phyloP scores from a whole-genome alignment of 495 filamentous ascomycete genomes.

The Aspergillus egyptiacus region DNA sequence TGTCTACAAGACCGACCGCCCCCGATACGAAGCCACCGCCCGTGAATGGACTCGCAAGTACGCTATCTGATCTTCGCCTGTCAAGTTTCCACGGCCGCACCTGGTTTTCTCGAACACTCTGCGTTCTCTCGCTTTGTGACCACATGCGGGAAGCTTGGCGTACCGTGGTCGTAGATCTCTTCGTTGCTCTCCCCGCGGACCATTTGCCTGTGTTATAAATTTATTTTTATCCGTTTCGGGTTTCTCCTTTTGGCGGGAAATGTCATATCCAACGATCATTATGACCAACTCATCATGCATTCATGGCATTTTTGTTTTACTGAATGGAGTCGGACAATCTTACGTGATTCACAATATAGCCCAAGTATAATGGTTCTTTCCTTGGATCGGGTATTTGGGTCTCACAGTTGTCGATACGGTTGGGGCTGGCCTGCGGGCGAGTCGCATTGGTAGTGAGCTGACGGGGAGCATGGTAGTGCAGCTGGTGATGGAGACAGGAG shows the following conservation, averaged over 20 bases:
- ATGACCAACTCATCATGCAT: constrained; percentile 43
- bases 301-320: constrained; percentile 35
- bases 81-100: constrained; percentile 22
- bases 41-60: constrained; percentile 99
- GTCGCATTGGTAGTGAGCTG: background rate
- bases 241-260: constrained; percentile 28
- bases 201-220: constrained; percentile 22
- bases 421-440: constrained; percentile 4
- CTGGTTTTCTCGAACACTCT: constrained; percentile 28
- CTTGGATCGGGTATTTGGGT: constrained; percentile 20
- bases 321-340: constrained; percentile 24
- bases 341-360: constrained; percentile 20
- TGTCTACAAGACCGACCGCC: constrained; percentile 98
- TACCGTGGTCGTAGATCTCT: constrained; percentile 45
- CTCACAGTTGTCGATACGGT: constrained; percentile 12
- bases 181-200: constrained; percentile 23
- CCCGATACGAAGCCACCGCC: constrained; percentile 91
- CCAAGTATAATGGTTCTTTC: constrained; percentile 18
- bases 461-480: background rate
- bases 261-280: constrained; percentile 42
- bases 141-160: constrained; percentile 43
- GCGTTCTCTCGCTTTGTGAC: constrained; percentile 36
- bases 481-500: constrained; percentile 2
- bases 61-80: constrained; percentile 57
- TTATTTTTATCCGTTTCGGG: constrained; percentile 20